A percentile compares a stretch with the other conserved stretches of the same genome.
Evolutionary conservation across 83 land plant species (phyloP).

Genomic region (Thuja plicata): DNA sequence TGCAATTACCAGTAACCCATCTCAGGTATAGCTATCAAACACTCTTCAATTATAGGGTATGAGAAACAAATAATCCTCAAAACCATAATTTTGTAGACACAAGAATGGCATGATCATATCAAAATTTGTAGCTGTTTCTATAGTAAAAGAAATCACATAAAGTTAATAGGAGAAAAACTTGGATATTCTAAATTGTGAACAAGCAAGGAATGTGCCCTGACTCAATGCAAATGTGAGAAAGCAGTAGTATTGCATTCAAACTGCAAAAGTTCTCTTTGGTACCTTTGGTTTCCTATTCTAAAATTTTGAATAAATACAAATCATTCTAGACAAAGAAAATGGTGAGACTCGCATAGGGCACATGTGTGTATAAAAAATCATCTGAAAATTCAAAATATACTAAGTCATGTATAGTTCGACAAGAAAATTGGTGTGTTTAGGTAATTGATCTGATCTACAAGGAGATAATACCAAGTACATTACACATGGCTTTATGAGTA

Average conservation of each 20-base stretch:
- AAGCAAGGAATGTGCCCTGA: not conserved
- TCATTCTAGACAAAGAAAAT: not conserved
- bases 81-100: not conserved
- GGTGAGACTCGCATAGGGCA: not conserved
- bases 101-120: not conserved
- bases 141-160: not conserved
- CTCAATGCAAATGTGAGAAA: not conserved
- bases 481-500: not conserved
- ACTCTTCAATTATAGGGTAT: not conserved
- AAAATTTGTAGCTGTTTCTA: not conserved
- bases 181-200: not conserved
- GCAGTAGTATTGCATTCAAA: not conserved
- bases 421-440: not conserved
- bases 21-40: slow-evolving; percentile 9
- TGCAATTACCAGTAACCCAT: slow-evolving; percentile 26
- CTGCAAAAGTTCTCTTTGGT: not conserved
- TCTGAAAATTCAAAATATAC: not conserved
- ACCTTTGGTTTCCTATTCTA: not conserved
- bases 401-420: not conserved
- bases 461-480: not conserved
- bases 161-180: not conserved
- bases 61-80: not conserved
- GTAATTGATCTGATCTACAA: not conserved
- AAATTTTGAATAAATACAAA: not conserved
- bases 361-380: not conserved